Conservation (phyloP, 2,329 filamentous ascomycete genomes). For the Trichophyton schoenleinii region DNA sequence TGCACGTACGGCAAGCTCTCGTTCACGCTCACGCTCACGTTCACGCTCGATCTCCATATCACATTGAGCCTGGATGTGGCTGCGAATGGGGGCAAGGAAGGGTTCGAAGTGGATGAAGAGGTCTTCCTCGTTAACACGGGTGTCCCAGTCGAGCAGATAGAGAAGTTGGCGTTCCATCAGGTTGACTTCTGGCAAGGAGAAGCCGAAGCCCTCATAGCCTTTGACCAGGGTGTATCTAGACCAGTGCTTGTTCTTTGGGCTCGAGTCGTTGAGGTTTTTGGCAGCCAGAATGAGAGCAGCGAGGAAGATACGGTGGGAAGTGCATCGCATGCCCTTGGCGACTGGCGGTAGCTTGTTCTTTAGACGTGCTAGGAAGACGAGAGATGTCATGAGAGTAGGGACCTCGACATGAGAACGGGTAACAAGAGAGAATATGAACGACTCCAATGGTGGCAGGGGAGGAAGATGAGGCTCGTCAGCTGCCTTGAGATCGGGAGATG, state of each 20-base stretch:
- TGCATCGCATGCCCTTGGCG: constrained; percentile 92
- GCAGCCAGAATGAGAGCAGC: constrained; percentile 55
- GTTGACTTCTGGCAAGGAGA: constrained; percentile 92
- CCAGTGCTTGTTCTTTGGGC: constrained; percentile 99
- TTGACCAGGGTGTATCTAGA: constrained; percentile 76
- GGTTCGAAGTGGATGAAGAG: constrained; percentile 76
- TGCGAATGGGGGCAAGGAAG: constrained; percentile 75
- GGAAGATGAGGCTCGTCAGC: constrained; percentile 31
- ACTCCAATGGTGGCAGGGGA: constrained; percentile 63
- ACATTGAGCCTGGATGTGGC: constrained; percentile 8
- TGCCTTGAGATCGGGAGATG: constrained; percentile 43
- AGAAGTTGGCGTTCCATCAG: constrained; percentile 98
- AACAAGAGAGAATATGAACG: constrained; percentile 85
- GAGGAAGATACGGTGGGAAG: constrained; percentile 93
- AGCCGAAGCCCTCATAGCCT: constrained; percentile 66
- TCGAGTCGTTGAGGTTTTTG: constrained; percentile 98
- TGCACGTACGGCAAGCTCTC: constrained; percentile 2
- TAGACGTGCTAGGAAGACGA: constrained; percentile 83
- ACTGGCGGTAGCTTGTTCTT: constrained; percentile 78
- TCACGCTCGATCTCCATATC: constrained; percentile 9
- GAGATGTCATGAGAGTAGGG: constrained; percentile 88
- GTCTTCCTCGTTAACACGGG: constrained; percentile 72
- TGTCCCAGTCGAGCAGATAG: constrained; percentile 87
- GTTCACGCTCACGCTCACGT: constrained; percentile 7
- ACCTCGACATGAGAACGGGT: constrained; percentile 92